phyloP scores from a whole-genome alignment of 2,329 filamentous ascomycete genomes.

The Pyrenophora graminea region DNA sequence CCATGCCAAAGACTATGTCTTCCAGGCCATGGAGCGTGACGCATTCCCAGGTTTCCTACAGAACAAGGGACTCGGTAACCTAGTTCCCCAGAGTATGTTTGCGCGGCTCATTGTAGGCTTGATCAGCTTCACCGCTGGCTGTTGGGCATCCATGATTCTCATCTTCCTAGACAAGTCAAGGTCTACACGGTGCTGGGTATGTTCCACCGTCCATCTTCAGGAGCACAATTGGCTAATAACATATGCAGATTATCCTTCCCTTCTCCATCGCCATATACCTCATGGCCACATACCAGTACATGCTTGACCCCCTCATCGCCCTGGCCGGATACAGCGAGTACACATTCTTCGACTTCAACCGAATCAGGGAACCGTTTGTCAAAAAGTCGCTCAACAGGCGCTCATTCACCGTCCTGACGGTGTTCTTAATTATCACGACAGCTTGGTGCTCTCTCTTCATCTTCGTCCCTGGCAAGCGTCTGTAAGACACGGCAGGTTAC shows the following conservation, averaged over 20 bases:
- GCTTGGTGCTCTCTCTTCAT: constrained; percentile 90
- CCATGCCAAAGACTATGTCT: constrained; percentile 97
- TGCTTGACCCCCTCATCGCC: constrained; percentile 87
- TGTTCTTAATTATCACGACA: constrained; percentile 76
- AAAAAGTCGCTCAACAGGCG: constrained; percentile 82
- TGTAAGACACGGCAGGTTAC: constrained; percentile 52
- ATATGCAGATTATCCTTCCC: constrained; percentile 73
- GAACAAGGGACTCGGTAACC: constrained; percentile 92
- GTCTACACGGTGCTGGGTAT: constrained; percentile 79
- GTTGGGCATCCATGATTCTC: constrained; percentile 92
- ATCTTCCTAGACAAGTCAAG: constrained; percentile 85
- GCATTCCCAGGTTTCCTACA: constrained; percentile 97
- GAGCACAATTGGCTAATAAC: background rate
- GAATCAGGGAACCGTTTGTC: constrained; percentile 88
- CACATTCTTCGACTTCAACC: constrained; percentile 89
- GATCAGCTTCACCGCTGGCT: constrained; percentile 83
- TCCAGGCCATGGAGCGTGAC: constrained; percentile 99
- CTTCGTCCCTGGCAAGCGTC: constrained; percentile 85
- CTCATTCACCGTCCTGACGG: constrained; percentile 75
- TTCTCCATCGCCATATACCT: constrained; percentile 87
- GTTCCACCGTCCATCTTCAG: constrained; percentile 39
- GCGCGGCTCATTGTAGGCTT: constrained; percentile 84
- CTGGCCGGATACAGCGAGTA: constrained; percentile 93
- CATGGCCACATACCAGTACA: constrained; percentile 82
- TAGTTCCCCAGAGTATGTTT: constrained; percentile 88